A percentile compares a stretch with the other conserved stretches of the same genome.
Evolutionary conservation across 116 monocot genomes (phyloP).

Genomic region (Cymodocea nodosa): DNA sequence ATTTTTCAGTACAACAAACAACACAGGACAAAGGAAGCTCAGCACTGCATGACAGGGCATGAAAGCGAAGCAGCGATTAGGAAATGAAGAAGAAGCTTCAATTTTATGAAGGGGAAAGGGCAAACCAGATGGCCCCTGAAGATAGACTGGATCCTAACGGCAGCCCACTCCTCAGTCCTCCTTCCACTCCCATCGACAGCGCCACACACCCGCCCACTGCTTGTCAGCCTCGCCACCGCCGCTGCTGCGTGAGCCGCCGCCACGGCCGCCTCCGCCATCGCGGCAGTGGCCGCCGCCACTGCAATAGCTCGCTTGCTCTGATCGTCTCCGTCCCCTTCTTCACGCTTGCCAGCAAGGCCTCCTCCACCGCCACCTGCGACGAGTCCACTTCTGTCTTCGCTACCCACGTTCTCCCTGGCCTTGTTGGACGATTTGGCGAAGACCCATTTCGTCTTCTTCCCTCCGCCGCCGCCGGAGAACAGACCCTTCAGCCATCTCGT

Average conservation of each 20-base stretch:
- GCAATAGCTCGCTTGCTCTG: conserved; percentile 63
- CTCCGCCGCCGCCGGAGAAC: conserved; percentile 18
- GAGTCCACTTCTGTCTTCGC: background rate
- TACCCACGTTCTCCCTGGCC: conserved; percentile 23
- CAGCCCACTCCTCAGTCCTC: conserved; percentile 47
- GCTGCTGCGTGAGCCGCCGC: conserved; percentile 69
- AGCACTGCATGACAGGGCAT: background rate
- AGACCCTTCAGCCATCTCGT: conserved; percentile 53
- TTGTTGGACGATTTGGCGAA: conserved; percentile 5
- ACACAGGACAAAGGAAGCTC: background rate
- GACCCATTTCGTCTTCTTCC: conserved; percentile 6
- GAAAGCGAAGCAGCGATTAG: background rate
- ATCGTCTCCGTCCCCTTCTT: conserved; percentile 20
- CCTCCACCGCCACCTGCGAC: no score
- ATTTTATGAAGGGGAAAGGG: background rate
- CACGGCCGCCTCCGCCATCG: conserved; percentile 69
- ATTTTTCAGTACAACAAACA: background rate
- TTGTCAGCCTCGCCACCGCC: conserved; percentile 57
- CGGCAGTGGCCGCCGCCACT: conserved; percentile 69
- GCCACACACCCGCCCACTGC: conserved; percentile 28
- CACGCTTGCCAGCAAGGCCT: background rate
- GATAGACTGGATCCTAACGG: conserved; percentile 59
- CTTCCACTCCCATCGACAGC: background rate
- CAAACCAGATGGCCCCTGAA: conserved; percentile 70
- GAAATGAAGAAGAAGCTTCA: background rate